A percentile compares a stretch with the other conserved stretches of the same genome.
phyloP scores from a whole-genome alignment of 31 red algal species.

The Odonthalia washingtoniensis region DNA sequence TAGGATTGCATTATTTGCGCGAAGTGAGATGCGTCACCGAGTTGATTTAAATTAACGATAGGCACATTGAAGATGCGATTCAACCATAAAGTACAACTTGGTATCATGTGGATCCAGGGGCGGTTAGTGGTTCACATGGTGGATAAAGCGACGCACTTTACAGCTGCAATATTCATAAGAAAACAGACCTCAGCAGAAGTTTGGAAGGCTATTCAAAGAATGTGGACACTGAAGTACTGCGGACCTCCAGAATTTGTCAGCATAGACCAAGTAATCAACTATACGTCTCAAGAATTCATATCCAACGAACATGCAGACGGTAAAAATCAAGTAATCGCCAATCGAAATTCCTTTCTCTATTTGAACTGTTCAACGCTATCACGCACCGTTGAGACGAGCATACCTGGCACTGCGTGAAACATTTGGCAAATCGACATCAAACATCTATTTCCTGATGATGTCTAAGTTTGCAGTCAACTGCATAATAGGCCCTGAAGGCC shows the following conservation, averaged over 20 bases:
- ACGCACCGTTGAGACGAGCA: slow-evolving; percentile 9
- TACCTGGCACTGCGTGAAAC: slow-evolving; percentile 8
- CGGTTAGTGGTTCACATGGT: slow-evolving; percentile 44
- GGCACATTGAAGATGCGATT: slow-evolving; percentile 28
- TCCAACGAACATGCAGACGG: slow-evolving; percentile 24
- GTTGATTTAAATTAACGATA: slow-evolving; percentile 6
- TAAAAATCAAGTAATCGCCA: slow-evolving; percentile 22
- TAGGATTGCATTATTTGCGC: background rate
- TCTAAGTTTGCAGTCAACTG: slow-evolving; percentile 24
- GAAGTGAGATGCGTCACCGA: background rate
- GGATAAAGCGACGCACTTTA: slow-evolving; percentile 40
- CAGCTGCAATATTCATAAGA: slow-evolving; percentile 13
- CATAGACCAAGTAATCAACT: slow-evolving; percentile 28
- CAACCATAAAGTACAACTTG: slow-evolving; percentile 38
- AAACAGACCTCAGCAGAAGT: slow-evolving; percentile 15
- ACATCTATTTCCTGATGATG: slow-evolving; percentile 16
- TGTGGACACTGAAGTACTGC: slow-evolving; percentile 29
- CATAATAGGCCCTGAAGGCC: slow-evolving; percentile 44
- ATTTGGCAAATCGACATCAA: no score
- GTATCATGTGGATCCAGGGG: slow-evolving; percentile 33
- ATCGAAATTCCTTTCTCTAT: slow-evolving; percentile 36
- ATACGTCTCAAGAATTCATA: slow-evolving; percentile 37
- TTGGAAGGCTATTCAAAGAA: slow-evolving; percentile 27
- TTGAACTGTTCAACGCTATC: slow-evolving; percentile 39
- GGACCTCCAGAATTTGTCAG: slow-evolving; percentile 38